Evolutionary conservation across 139 green algal species (phyloP), one percentile per base, ranked within the genome.

Genomic region (Asterochloris erici): DNA sequence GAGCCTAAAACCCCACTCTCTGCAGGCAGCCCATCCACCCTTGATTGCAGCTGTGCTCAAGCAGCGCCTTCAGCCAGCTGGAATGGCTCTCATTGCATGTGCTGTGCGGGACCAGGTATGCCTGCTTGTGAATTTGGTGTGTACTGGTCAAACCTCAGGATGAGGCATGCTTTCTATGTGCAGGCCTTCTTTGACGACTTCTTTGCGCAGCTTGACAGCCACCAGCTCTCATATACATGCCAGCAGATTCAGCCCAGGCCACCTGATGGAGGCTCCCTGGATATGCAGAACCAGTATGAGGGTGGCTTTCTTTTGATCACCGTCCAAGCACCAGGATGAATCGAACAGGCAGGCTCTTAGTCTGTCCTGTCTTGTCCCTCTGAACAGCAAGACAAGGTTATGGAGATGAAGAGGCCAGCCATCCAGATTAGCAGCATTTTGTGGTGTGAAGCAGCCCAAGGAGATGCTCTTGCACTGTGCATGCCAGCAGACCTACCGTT

Each of bases 1-100:
- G n/a, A 77, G n/a, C 2, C 71, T 21, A 9, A 54, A 13, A 60
- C 71, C 16, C 1, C n/a, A 10, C 6, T 29, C 54, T 64, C 17
- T 79, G 73, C 73, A 84, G 81, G 70, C 60, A 14, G 68, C 60
- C 12, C 91, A 94, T 78, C 87, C 89, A 0, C 21, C 63, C 63
- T 84, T 94, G 27, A 88, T 96, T 63, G 89, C 93, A 24, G 87
- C 91, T 62, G 90, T 90, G 15, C 23, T 96, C n/a, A 81, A 78
- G 63, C 89, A 94, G 73, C 78, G 91, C 10, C 77, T 95, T 47
- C 62, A 71, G 14, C 85, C 80, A 1, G 90, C 85, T 11, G 90
- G 92, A 12, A 71, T 77, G 12, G 87, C 88, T 24, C 81, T 95
- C 79, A 83, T 95, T 68, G 89, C 84, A 68, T 93, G 88, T 66